These are phyloP conservation scores for Pichia sp. DNA, from an alignment of 1,139 yeast genomes.

Conservation along the genomic window DNA sequence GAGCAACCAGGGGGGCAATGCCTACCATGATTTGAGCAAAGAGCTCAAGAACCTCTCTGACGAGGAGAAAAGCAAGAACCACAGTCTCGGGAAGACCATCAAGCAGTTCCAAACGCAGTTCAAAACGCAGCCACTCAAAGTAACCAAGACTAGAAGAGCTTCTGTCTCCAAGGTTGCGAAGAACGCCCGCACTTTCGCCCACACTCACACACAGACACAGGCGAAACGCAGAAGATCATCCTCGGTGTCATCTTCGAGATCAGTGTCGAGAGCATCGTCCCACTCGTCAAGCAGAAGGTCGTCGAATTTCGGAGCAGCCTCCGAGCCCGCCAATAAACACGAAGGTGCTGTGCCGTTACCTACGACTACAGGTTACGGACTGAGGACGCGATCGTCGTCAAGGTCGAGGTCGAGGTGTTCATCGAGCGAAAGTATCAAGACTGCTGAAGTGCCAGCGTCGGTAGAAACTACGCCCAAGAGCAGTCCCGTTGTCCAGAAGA, in stretches of 20 bases:
- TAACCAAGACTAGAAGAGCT: conserved; percentile 13
- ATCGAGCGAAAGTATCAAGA: conserved; percentile 11
- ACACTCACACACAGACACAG: background rate
- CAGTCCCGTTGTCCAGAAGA: background rate
- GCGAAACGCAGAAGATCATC: background rate
- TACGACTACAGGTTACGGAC: conserved; percentile 5
- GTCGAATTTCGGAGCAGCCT: conserved; percentile 1
- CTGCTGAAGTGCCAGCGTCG: conserved; percentile 20
- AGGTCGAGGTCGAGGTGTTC: conserved; percentile 4
- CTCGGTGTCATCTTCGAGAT: background rate
- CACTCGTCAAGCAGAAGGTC: conserved; percentile 6
- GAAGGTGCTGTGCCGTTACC: background rate
- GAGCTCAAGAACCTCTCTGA: conserved; percentile 7
- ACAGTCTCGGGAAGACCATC: background rate
- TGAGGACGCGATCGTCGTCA: conserved; percentile 11
- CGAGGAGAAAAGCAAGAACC: background rate
- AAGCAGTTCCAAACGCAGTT: conserved; percentile 13
- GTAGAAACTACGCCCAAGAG: conserved; percentile 11
- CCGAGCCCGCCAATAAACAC: background rate
- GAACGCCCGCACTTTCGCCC: background rate
- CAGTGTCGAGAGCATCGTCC: background rate
- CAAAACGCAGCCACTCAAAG: conserved; percentile 10
- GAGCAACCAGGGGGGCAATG: background rate
- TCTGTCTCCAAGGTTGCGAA: conserved; percentile 11
- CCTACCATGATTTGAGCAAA: conserved; percentile 9